phyloP scores from a whole-genome alignment of 495 filamentous ascomycete genomes.

The Rostrohypoxylon terebratum region DNA sequence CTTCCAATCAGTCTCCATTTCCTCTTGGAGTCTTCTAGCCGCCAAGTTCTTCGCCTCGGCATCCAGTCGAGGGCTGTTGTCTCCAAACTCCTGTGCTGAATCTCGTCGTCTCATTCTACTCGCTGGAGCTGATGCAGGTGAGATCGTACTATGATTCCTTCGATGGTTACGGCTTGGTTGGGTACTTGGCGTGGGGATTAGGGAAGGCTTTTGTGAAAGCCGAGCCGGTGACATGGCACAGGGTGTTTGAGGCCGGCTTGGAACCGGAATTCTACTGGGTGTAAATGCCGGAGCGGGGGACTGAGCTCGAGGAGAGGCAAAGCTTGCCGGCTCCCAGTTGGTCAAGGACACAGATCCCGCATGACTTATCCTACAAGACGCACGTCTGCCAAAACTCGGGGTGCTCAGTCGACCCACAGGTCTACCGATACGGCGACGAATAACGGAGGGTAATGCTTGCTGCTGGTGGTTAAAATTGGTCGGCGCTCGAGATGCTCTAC shows the following conservation, averaged over 20 bases:
- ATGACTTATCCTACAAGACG: constrained; percentile 56
- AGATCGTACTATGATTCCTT: constrained; percentile 52
- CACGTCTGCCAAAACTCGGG: constrained; percentile 39
- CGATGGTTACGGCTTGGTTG: constrained; percentile 48
- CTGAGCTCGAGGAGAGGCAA: constrained; percentile 60
- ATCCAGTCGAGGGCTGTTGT: constrained; percentile 57
- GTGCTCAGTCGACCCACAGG: constrained; percentile 54
- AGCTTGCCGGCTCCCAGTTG: constrained; percentile 62
- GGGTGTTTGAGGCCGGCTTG: constrained; percentile 47
- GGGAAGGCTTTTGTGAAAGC: constrained; percentile 45
- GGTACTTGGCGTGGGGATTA: constrained; percentile 47
- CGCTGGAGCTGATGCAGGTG: constrained; percentile 44
- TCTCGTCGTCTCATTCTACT: constrained; percentile 35
- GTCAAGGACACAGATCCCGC: constrained; percentile 58
- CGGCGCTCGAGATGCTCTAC: constrained; percentile 37
- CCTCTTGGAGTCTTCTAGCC: constrained; percentile 72
- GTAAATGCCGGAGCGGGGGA: constrained; percentile 41
- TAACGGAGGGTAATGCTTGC: constrained; percentile 34
- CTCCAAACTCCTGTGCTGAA: constrained; percentile 48
- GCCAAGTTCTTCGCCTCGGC: constrained; percentile 75
- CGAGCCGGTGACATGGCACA: constrained; percentile 25
- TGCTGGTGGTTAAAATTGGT: constrained; percentile 25
- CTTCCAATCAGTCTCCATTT: constrained; percentile 81
- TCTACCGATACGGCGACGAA: constrained; percentile 52
- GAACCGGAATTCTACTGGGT: constrained; percentile 57